phyloP scores from a whole-genome alignment of 306 rosid species.

The Acacia acuminata region DNA sequence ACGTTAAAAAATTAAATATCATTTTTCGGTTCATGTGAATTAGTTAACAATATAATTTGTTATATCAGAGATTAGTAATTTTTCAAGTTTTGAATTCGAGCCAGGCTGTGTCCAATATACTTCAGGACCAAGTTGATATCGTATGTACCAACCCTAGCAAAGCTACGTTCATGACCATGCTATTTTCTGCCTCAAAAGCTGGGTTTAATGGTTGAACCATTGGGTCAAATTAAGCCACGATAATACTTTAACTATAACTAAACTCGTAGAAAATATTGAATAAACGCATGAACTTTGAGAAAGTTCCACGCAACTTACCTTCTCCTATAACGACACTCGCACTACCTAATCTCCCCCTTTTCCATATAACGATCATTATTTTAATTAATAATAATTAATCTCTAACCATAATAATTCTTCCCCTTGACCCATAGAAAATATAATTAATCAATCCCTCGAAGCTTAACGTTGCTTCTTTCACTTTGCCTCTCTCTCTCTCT shows the following conservation, averaged over 20 bases:
- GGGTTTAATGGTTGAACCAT: conserved; percentile 36
- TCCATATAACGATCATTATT: background rate
- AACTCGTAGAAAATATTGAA: background rate
- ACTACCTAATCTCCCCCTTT: conserved; percentile 56
- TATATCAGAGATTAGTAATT: background rate
- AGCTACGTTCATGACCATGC: conserved; percentile 21
- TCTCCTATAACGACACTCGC: conserved; percentile 40
- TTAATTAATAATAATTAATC: conserved; percentile 3
- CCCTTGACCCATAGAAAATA: conserved; percentile 1
- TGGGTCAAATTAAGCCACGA: conserved; percentile 36
- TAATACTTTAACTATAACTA: conserved; percentile 1
- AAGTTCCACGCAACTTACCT: conserved; percentile 37
- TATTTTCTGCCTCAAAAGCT: background rate
- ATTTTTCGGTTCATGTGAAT: too few relatives aligned
- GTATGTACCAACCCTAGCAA: background rate
- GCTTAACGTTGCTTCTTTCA: conserved; percentile 35
- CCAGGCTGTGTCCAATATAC: background rate
- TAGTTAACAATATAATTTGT: too few relatives aligned
- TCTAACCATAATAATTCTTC: background rate
- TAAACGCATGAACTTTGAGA: conserved; percentile 28
- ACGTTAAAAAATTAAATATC: too few relatives aligned
- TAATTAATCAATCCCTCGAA: conserved; percentile 18
- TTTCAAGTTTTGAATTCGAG: background rate
- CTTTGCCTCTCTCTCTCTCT: conserved; percentile 33
- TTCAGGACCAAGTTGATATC: background rate